Percentiles rank a stretch among this genome's conserved stretches.
Conservation (phyloP, 2,329 filamentous ascomycete genomes). For the Neopestalotiopsis sp. region DNA sequence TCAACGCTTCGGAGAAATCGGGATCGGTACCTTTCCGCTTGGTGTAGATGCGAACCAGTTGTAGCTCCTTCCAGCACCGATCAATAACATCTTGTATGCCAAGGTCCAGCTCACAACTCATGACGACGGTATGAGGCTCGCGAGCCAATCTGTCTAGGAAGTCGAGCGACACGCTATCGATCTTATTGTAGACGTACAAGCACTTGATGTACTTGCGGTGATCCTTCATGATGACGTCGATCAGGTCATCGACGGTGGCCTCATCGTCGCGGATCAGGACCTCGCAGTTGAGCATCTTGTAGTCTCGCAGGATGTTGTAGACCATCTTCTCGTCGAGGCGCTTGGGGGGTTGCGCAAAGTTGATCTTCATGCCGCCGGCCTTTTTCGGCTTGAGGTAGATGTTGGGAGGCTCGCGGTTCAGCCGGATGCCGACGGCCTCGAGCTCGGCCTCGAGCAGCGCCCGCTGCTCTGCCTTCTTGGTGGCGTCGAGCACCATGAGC, state of each 20-base stretch:
- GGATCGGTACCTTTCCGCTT: conserved; percentile 94
- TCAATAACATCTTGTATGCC: conserved; percentile 94
- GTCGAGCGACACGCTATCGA: conserved; percentile 91
- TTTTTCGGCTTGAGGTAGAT: conserved; percentile 98
- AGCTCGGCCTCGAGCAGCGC: conserved; percentile 88
- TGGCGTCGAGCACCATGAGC: conserved; percentile 95
- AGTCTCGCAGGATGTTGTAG: conserved; percentile 95
- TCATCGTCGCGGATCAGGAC: conserved; percentile 94
- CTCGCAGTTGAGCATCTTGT: conserved; percentile 98
- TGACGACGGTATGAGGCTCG: conserved; percentile 93
- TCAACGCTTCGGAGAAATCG: conserved; percentile 88
- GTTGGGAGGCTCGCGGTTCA: conserved; percentile 93
- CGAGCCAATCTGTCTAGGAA: conserved; percentile 91
- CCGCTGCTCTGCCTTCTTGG: conserved; percentile 93
- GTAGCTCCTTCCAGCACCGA: conserved; percentile 91
- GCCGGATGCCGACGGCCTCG: conserved; percentile 90
- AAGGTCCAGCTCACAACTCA: conserved; percentile 95
- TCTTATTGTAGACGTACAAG: conserved; percentile 99
- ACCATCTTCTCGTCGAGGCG: conserved; percentile 96
- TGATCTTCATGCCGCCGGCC: conserved; percentile 98
- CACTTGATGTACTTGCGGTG: conserved; percentile 96
- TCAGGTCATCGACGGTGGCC: conserved; percentile 96
- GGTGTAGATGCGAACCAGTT: conserved; percentile 91
- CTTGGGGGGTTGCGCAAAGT: conserved; percentile 88
- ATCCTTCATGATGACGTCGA: conserved; percentile 99